phyloP scores from a whole-genome alignment of 2,329 filamentous ascomycete species.

The Orbilia ellipsospora region DNA sequence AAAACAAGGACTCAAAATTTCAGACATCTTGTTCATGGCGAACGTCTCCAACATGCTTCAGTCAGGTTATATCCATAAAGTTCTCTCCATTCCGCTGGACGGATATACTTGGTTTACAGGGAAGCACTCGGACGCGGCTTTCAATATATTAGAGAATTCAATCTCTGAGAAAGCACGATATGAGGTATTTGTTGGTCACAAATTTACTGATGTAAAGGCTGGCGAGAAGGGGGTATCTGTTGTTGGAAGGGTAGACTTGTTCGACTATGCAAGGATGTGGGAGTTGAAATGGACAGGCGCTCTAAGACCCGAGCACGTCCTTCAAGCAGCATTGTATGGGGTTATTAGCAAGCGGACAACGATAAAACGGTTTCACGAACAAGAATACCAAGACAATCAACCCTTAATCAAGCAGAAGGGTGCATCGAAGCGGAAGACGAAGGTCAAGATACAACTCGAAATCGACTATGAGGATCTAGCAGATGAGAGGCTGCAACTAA shows the following conservation, averaged over 20 bases:
- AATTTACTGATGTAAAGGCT: constrained; percentile 34
- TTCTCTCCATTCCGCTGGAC: constrained; percentile 53
- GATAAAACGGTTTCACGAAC: constrained; percentile 42
- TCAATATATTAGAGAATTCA: constrained; percentile 10
- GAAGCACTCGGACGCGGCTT: constrained; percentile 28
- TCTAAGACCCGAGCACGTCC: constrained; percentile 43
- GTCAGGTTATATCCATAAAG: constrained; percentile 49
- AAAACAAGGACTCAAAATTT: constrained; percentile 28
- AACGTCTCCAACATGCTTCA: constrained; percentile 48
- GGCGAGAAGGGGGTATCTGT: constrained; percentile 28
- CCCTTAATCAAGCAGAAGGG: constrained; percentile 4
- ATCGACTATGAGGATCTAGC: constrained; percentile 44
- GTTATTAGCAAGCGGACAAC: constrained; percentile 31
- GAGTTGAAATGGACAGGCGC: constrained; percentile 49
- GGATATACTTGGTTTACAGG: constrained; percentile 51
- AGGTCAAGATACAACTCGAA: constrained; percentile 36
- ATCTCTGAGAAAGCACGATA: constrained; percentile 31
- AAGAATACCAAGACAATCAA: constrained; percentile 20
- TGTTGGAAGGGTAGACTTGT: constrained; percentile 39
- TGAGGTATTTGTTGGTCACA: constrained; percentile 34
- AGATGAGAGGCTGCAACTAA: constrained; percentile 22
- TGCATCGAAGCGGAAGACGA: constrained; percentile 15
- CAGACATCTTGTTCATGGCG: constrained; percentile 55
- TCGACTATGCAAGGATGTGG: constrained; percentile 44
- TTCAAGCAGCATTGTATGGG: constrained; percentile 41